Base-by-base conservation (phyloP, 306 rosid species). In the Hippophae rhamnoides region DNA sequence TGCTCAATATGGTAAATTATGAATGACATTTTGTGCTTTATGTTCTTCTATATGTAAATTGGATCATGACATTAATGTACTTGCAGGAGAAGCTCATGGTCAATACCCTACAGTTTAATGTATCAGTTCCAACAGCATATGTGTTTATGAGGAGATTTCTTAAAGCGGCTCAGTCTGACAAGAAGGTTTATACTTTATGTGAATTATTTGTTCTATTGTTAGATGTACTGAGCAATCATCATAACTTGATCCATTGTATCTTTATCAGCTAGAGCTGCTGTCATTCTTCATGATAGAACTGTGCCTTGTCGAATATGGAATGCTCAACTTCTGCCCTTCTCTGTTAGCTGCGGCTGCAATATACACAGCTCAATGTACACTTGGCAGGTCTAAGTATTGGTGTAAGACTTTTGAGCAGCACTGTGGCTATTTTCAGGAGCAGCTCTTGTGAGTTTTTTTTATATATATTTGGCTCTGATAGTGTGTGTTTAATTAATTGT, bases 331-430 rank as follows among this genome's bases (percentile, higher is more conserved):
- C 67, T 43, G 79, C 41, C 97, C 97, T 57, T 86, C 97, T 54
- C 55, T 83, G 69, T 76, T 86, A 61, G 89, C 97, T 67, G 95
- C 97, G 61, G 89, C 92, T 8, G 97, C 93, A 51, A 81, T 84
- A 10, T 89, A 71, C 80, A 78, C 95, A 41, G 95, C 97, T 66
- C 86, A 84, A 41, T 74, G 86, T 45, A 72, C 77, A 13, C 47
- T 79, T 25, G 53, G 54, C 40, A 85, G 84, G 73, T 81, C 69
- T 70, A 80, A 69, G 62, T 78, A 74, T 54, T 89, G 97, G 97
- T 83, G 84, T 62, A 80, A 73, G 78, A 89, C 97, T 53, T 65
- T 80, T 44, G 79, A 80, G 72, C 84, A 92, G 86, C 73, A 83
- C 48, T 83, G 84, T 38, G 70, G 59, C 52, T 89, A 81, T 73